Evolutionary conservation across 805 yeast species (phyloP), one percentile per base, ranked within the genome.

Genomic region (Hanseniaspora lachancei): DNA sequence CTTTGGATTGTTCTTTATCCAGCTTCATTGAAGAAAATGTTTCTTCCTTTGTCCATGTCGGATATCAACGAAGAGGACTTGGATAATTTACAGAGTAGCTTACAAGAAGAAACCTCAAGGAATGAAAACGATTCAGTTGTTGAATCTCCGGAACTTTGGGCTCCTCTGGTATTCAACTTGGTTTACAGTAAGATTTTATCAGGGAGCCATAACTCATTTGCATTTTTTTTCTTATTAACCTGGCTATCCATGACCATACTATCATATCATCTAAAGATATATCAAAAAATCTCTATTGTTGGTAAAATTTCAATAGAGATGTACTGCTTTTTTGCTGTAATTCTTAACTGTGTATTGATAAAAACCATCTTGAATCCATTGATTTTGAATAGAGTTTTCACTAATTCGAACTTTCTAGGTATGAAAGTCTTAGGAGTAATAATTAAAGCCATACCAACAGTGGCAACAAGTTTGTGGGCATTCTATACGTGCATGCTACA

Each of bases 1-100:
- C 57, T 68, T 42, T 64, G 61, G 48, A 64, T 64, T 54, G 70
- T 68, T 2, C 68, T 68, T 2, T 68, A 67, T 50, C 71, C 71
- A 9, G 63, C 62, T 41, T 64, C 67, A 9, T 44, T 58, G 5
- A 55, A 48, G 32, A 44, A 41, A 13, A 41, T 46, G 38, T 29
- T 46, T 53, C 64, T 67, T 13, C 50, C 57, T 35, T 24, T 56
- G 18, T 32, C 59, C 15, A 44, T 58, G 18, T 21, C 56, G 15
- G 54, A 36, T 29, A 39, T 24, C 21, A 43, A 34, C 21, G 44
- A 44, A 34, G 48, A 38, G 44, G 39, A 18, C 8, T 24, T 34
- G 13, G 32, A 23, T 13, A 34, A 15, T 18, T 18, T 24, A 29
- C 24, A 21, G 16, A 39, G 2, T 7, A 34, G 20, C 39, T 20